Evolutionary conservation across 2,329 filamentous ascomycete genomes (phyloP).

Genomic region (Apiospora kogelbergensis): DNA sequence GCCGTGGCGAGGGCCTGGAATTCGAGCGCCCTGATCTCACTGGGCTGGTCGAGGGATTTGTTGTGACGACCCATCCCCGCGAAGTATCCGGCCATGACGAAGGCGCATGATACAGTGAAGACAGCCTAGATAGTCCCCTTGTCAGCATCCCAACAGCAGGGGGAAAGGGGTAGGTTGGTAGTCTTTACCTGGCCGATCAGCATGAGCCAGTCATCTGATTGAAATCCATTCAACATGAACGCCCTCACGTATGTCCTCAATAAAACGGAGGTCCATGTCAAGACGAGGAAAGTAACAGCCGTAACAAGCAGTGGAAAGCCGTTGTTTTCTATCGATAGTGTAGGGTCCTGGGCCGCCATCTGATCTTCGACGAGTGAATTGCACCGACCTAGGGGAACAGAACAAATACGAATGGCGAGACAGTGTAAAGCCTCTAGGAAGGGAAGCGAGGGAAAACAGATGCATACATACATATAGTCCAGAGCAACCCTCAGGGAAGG

Average conservation of each 20-base stretch:
- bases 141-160: not conserved
- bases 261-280: conserved; percentile 30
- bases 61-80: conserved; percentile 50
- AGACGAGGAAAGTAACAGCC: conserved; percentile 36
- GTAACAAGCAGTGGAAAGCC: conserved; percentile 28
- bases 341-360: conserved; percentile 33
- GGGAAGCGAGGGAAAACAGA: not conserved
- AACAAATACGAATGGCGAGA: not conserved
- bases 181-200: conserved; percentile 43
- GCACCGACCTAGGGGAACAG: not conserved
- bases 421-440: not conserved
- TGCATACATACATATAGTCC: not conserved
- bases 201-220: conserved; percentile 56
- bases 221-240: conserved; percentile 36
- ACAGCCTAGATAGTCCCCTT: conserved; percentile 34
- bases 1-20: conserved; percentile 53
- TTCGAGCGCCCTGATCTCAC: conserved; percentile 48
- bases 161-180: conserved; percentile 14
- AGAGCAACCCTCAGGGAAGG: not conserved
- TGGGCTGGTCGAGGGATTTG: conserved; percentile 37
- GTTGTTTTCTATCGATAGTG: conserved; percentile 30
- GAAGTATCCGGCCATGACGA: conserved; percentile 43
- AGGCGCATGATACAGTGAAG: conserved; percentile 48
- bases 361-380: not conserved
- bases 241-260: conserved; percentile 30